Evolutionary conservation across 495 filamentous ascomycete genomes (phyloP), one percentile per base, ranked within the genome.

Genomic region (Aeminium ludgeri): DNA sequence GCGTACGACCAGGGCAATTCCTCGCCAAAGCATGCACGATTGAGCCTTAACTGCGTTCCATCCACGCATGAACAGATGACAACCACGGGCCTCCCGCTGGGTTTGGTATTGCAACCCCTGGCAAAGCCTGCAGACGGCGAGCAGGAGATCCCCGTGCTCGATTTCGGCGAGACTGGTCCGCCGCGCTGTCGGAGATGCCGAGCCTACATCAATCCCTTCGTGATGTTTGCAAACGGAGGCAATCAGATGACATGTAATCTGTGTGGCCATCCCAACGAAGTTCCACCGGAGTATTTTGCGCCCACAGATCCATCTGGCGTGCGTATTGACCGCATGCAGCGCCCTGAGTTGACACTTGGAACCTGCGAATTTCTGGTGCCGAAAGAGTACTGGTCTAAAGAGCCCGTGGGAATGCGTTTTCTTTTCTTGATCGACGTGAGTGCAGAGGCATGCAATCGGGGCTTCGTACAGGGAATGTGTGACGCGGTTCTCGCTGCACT

Each of bases 231-330:
- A 35, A 82, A 82, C 3, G 89, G 86, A 19, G 89, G 89, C 27
- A 94, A 82, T 60, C 91, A 87, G 57, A 94, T 95, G 53, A 84
- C 91, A 41, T 99, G 89, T 61, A 99, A 99, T 53, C 87, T 99
- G 67, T 99, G 89, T 63, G 86, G 78, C 17, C 94, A 94, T 61
- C 83, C 91, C 3, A 96, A 96, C 57, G 91, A 99, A 59, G 86
- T 91, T 4, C 66, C 83, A 1, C 59, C 80, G 1, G 89, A 95
- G 52, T 99, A 99, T 57, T 96, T 91, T 55, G 78, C 82, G 25
- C 84, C 91, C 23, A 76, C 84, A 33, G 87, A 84, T 52, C 84
- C 86, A 15, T 78, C 80, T 28, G 91, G 91, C 20, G 68, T 80
- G 28, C 79, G 89, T 38, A 74, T 92, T 20, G 89, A 99, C 56